Conservation (phyloP, 169 alveolate species). For the Plasmodium inui region DNA sequence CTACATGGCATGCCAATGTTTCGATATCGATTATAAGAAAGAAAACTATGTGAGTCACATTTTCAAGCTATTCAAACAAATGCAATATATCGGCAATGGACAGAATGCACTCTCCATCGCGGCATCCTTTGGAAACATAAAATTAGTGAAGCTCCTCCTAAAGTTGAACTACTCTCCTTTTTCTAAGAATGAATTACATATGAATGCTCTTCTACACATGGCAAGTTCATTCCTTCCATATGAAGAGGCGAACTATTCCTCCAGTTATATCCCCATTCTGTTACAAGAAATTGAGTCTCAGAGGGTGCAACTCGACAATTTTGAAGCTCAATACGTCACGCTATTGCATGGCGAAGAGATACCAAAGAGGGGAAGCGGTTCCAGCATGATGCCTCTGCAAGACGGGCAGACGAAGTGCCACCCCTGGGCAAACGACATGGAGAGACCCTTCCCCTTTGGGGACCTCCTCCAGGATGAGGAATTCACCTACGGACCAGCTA, state of each 20-base stretch:
- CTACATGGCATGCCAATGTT: conserved; percentile 58
- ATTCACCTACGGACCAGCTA: conserved; percentile 41
- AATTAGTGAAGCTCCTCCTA: conserved; percentile 72
- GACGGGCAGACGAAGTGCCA: not conserved
- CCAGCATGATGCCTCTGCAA: not conserved
- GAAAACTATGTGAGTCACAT: conserved; percentile 6
- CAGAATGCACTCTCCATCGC: conserved; percentile 78
- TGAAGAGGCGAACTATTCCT: conserved; percentile 10
- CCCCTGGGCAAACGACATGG: not conserved
- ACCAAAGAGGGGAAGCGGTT: not conserved
- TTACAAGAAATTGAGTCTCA: conserved; percentile 40
- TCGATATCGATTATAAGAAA: not conserved
- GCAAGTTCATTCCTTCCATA: conserved; percentile 62
- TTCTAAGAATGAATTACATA: conserved; percentile 31
- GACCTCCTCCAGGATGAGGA: conserved; percentile 30
- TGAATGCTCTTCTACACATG: conserved; percentile 61
- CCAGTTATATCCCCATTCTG: conserved; percentile 34
- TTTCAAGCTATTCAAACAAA: conserved; percentile 64
- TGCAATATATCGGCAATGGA: conserved; percentile 82
- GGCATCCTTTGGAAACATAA: conserved; percentile 78
- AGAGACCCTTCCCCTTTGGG: conserved; percentile 35
- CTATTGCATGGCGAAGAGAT: not conserved
- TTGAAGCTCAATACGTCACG: conserved; percentile 4
- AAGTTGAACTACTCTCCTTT: conserved; percentile 50
- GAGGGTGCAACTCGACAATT: not conserved